phyloP scores from a whole-genome alignment of 2,329 filamentous ascomycete genomes.

The Trichoderma polysporum region DNA sequence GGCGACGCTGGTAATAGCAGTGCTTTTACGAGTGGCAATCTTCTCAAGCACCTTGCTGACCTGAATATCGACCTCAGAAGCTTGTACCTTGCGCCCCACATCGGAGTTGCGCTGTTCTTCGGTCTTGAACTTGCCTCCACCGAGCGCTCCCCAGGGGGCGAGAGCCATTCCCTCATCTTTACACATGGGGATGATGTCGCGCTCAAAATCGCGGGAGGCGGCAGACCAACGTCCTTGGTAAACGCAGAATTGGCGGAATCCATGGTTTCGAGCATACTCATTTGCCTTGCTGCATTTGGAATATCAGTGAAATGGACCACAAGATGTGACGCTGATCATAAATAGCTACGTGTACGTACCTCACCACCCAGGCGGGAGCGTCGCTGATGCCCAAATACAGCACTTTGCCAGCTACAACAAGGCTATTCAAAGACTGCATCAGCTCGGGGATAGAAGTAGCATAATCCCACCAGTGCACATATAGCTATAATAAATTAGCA shows the following conservation, averaged over 20 bases:
- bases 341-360: constrained; percentile 28
- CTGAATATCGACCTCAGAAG: constrained; percentile 54
- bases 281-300: constrained; percentile 53
- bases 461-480: constrained; percentile 68
- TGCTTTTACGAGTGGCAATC: constrained; percentile 47
- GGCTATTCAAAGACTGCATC: constrained; percentile 65
- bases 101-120: constrained; percentile 36
- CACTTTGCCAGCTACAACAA: constrained; percentile 62
- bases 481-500: constrained; percentile 42
- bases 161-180: constrained; percentile 50
- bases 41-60: constrained; percentile 48
- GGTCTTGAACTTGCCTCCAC: constrained; percentile 48
- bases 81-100: constrained; percentile 40
- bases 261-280: constrained; percentile 67
- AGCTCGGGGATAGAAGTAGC: constrained; percentile 65
- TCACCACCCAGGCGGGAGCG: constrained; percentile 68
- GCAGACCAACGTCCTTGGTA: constrained; percentile 46
- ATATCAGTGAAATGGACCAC: not conserved
- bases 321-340: too few species aligned
- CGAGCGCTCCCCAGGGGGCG: constrained; percentile 58
- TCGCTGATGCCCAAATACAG: constrained; percentile 66
- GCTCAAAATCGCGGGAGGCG: constrained; percentile 40
- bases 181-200: constrained; percentile 47
- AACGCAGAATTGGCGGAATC: constrained; percentile 65
- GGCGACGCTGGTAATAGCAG: constrained; percentile 52